phyloP scores from a whole-genome alignment of 2,329 filamentous ascomycete species.

The Colletotrichum tabaci region DNA sequence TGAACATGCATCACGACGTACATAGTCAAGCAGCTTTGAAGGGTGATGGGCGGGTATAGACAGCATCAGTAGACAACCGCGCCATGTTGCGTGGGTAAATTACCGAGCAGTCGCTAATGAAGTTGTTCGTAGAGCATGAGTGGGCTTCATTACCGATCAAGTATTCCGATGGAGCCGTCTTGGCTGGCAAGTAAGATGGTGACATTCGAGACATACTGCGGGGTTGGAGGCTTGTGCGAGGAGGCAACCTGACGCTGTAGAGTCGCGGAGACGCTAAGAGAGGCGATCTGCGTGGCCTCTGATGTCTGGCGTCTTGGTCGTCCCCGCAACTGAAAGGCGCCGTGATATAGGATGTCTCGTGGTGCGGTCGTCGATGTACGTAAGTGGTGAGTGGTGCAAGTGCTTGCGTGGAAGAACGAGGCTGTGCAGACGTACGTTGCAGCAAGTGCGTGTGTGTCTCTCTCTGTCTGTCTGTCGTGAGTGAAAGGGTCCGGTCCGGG shows the following conservation, averaged over 20 bases:
- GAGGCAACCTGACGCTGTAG: conserved; percentile 20
- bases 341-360: conserved; percentile 24
- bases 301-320: conserved; percentile 23
- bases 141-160: not conserved
- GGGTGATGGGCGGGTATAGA: conserved; percentile 1
- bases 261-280: conserved; percentile 10
- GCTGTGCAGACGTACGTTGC: conserved; percentile 32
- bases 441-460: not conserved
- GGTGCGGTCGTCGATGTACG: conserved; percentile 25
- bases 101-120: not conserved
- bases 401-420: conserved; percentile 43
- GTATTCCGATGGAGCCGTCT: conserved; percentile 2
- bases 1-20: not conserved
- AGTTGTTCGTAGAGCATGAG: not conserved
- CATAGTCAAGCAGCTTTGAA: not conserved
- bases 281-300: conserved; percentile 31
- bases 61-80: conserved; percentile 4
- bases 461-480: not conserved
- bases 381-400: conserved; percentile 25
- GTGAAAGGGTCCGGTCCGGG: no score
- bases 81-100: conserved; percentile 7
- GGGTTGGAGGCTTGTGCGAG: not conserved
- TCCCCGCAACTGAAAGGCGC: conserved; percentile 8
- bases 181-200: conserved; percentile 1
- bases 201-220: not conserved